Base-by-base conservation (phyloP, 148 eudicot species). In the Oxyria digyna region DNA sequence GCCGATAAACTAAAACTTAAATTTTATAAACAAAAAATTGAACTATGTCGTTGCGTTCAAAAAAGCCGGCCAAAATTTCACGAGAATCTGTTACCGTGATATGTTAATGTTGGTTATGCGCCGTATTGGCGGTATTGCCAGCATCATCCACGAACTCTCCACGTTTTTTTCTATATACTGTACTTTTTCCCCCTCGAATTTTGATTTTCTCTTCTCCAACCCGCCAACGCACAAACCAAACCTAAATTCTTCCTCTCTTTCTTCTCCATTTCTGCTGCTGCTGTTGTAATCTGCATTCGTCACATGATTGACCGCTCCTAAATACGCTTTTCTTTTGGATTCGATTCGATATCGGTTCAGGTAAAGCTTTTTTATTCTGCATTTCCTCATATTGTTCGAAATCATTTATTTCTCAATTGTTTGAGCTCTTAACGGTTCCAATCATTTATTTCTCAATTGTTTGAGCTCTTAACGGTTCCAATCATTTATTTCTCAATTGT, bases 161-260 rank as follows among this genome's bases (percentile, higher is more conserved):
- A 54, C 31, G 62, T 31, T 23, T 24, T 23, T 52, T 46, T 38
- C 2, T 38, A 38, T 38, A 7, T 38, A 35, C 4, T 35, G 6
- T 35, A 35, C 4, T 38, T 38, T 54, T 26, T 54, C 31, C 23
- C 62, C 31, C 31, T 54, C 62, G 31, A 54, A 54, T 54, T 54
- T 54, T 54, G 62, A 23, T 54, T 54, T 54, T 54, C 5, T 54
- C 11, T 24, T 54, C 12, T 54, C 62, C 62, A 54, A 54, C 62
- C 62, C 62, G 62, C 62, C 62, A 54, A 54, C 62, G 31, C 62
- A 54, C 29, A 23, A 23, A 23, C 62, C 31, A 54, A 54, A 54
- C 62, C 62, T 54, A 54, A 54, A 54, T 54, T 31, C 62, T 11
- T 54, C 24, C 62, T 23, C 62, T 23, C 32, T 24, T 21, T 49